These are phyloP conservation scores for Plasmopara muralis DNA, from an alignment of 352 stramenopile genomes.

Conservation along the genomic window DNA sequence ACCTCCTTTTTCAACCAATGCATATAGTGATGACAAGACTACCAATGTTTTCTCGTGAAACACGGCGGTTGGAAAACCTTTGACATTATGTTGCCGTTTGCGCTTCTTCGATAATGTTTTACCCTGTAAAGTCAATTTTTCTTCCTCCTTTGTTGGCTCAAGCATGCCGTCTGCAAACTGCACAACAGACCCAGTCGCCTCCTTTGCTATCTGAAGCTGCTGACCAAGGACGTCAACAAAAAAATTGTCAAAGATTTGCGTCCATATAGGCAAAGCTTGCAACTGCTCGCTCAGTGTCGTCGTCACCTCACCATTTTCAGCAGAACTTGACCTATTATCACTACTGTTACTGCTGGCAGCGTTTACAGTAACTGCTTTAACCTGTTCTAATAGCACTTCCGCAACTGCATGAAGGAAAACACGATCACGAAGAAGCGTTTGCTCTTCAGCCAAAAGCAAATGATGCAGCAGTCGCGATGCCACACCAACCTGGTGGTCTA, in stretches of 20 bases:
- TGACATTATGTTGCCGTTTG: constrained; percentile 25
- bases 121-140: constrained; percentile 4
- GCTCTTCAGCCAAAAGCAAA: constrained; percentile 53
- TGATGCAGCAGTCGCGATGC: constrained; percentile 47
- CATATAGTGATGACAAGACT: constrained; percentile 40
- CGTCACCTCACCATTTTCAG: constrained; percentile 30
- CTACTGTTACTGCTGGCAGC: constrained; percentile 17
- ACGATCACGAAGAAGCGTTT: constrained; percentile 58
- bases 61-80: constrained; percentile 43
- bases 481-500: constrained; percentile 51
- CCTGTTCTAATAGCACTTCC: constrained; percentile 51
- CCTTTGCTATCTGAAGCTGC: constrained; percentile 25
- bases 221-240: constrained; percentile 42
- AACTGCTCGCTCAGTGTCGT: constrained; percentile 39
- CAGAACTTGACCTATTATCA: constrained; percentile 16
- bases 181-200: constrained; percentile 24
- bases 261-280: constrained; percentile 44
- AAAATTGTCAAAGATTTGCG: constrained; percentile 52
- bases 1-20: constrained; percentile 40
- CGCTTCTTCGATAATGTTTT: constrained; percentile 23
- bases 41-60: constrained; percentile 63
- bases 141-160: constrained; percentile 20
- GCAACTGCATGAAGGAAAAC: constrained; percentile 68
- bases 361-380: constrained; percentile 26
- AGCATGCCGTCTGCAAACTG: constrained; percentile 30